Evolutionary conservation across 305 asterid species (phyloP).

Genomic region (Solanum hybrid): DNA sequence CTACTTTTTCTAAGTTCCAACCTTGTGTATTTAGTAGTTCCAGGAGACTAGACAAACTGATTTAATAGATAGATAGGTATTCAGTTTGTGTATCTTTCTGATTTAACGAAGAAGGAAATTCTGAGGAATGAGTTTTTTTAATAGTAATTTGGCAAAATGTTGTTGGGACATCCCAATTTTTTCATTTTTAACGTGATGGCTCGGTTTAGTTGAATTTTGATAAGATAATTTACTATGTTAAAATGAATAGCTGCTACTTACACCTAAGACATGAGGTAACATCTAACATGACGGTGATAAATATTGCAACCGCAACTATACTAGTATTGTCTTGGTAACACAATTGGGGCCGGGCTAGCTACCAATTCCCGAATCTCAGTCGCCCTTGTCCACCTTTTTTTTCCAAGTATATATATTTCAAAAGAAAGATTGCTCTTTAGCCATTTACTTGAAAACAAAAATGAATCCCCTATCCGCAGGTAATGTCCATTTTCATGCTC

Average conservation of each 20-base stretch:
- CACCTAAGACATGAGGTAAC: no score
- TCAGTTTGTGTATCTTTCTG: neutral
- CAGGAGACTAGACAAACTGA: neutral
- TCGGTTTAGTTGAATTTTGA: no score
- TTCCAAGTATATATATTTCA: neutral
- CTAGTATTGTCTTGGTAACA: neutral
- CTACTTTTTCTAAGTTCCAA: neutral
- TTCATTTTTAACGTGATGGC: no score
- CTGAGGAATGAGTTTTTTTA: neutral
- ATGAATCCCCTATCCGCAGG: neutral
- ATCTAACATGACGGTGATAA: neutral
- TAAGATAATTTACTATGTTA: no score
- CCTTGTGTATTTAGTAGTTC: neutral
- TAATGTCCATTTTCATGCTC: conserved; percentile 37
- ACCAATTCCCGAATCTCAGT: no score
- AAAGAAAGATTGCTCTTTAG: neutral
- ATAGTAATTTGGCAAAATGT: neutral
- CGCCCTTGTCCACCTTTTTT: neutral
- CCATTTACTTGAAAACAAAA: neutral
- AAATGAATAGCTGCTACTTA: no score
- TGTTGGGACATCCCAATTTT: neutral
- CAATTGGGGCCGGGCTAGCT: neutral
- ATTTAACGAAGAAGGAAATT: neutral
- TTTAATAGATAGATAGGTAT: neutral
- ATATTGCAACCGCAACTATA: neutral